Conservation (phyloP, 768 basidiomycete genomes). For the Phlebiopsis flavidoalba region DNA sequence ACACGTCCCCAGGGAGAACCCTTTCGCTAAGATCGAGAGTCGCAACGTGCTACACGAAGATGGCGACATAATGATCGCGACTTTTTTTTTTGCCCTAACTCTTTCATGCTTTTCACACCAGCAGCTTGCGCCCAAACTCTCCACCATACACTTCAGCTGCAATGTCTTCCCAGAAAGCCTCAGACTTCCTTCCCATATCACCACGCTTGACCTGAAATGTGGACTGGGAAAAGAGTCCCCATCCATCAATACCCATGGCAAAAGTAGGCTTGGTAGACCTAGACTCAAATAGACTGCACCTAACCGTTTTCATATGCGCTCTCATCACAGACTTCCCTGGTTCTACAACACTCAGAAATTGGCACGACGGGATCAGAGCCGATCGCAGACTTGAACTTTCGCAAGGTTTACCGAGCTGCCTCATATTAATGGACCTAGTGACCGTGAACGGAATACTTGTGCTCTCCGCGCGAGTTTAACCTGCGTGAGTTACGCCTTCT, state of each 20-base stretch:
- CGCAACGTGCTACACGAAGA: slow-evolving; percentile 1
- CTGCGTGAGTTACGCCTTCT: slow-evolving; percentile 37
- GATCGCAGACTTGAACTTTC: slow-evolving; percentile 20
- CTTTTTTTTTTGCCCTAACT: too few relatives aligned
- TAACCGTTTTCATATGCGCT: too few relatives aligned
- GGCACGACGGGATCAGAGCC: slow-evolving; percentile 8
- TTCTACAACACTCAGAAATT: slow-evolving; percentile 21
- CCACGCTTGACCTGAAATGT: slow-evolving; percentile 12
- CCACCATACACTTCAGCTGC: slow-evolving; percentile 8
- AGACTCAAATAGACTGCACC: slow-evolving; percentile 36
- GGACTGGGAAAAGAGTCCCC: slow-evolving; percentile 12
- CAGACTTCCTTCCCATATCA: slow-evolving; percentile 26
- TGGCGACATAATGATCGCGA: not conserved
- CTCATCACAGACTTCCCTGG: slow-evolving; percentile 34
- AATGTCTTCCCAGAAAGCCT: slow-evolving; percentile 19
- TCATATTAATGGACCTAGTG: slow-evolving; percentile 27
- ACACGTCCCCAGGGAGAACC: slow-evolving; percentile 28
- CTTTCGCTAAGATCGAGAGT: slow-evolving; percentile 25
- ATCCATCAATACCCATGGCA: slow-evolving; percentile 18
- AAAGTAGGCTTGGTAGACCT: slow-evolving; percentile 18
- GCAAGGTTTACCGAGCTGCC: slow-evolving; percentile 23
- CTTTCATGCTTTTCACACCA: slow-evolving; percentile 11
- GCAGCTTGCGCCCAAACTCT: slow-evolving; percentile 15
- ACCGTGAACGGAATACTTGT: slow-evolving; percentile 26
- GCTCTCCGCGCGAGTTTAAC: slow-evolving; percentile 29